These are phyloP conservation scores for Tilletia setariae DNA, from an alignment of 1,284 basidiomycete species.

Conservation along the genomic window DNA sequence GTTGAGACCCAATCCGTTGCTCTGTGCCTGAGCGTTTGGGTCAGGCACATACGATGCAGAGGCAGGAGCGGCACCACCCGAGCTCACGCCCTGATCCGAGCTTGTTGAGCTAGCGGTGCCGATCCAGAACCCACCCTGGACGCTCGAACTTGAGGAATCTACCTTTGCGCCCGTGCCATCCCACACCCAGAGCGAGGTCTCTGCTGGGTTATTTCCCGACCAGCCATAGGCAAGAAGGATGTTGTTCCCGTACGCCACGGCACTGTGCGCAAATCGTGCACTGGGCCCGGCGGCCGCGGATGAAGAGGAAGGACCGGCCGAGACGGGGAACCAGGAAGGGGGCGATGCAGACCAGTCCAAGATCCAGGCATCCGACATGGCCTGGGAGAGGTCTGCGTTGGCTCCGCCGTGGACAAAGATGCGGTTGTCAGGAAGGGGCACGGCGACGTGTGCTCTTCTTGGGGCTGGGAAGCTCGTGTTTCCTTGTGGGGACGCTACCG, in stretches of 20 bases:
- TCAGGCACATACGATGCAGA: slow-evolving; percentile 35
- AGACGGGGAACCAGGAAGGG: slow-evolving; percentile 36
- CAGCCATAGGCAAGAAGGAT: slow-evolving; percentile 41
- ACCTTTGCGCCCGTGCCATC: slow-evolving; percentile 22
- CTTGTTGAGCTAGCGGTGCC: slow-evolving; percentile 32
- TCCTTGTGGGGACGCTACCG: slow-evolving; percentile 15
- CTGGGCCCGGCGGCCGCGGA: slow-evolving; percentile 27
- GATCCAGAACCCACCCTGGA: slow-evolving; percentile 17
- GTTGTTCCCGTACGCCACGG: slow-evolving; percentile 41
- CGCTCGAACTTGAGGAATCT: slow-evolving; percentile 14
- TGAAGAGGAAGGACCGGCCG: background rate
- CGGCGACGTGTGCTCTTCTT: slow-evolving; percentile 43
- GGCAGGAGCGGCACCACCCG: background rate
- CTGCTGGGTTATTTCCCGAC: slow-evolving; percentile 35
- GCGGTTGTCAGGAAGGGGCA: slow-evolving; percentile 37
- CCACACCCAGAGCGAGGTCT: slow-evolving; percentile 32
- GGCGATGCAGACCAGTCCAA: slow-evolving; percentile 43
- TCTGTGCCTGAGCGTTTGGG: slow-evolving; percentile 20
- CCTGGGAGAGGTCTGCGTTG: slow-evolving; percentile 35
- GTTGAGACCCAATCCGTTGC: background rate
- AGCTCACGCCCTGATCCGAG: slow-evolving; percentile 31
- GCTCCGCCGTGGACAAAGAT: slow-evolving; percentile 48
- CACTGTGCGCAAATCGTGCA: slow-evolving; percentile 40
- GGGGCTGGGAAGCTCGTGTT: slow-evolving; percentile 28
- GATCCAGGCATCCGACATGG: slow-evolving; percentile 45